A percentile compares a stretch with the other conserved stretches of the same genome.
Evolutionary conservation across 1,284 basidiomycete species (phyloP).

Genomic region (Moniliophthora roreri): DNA sequence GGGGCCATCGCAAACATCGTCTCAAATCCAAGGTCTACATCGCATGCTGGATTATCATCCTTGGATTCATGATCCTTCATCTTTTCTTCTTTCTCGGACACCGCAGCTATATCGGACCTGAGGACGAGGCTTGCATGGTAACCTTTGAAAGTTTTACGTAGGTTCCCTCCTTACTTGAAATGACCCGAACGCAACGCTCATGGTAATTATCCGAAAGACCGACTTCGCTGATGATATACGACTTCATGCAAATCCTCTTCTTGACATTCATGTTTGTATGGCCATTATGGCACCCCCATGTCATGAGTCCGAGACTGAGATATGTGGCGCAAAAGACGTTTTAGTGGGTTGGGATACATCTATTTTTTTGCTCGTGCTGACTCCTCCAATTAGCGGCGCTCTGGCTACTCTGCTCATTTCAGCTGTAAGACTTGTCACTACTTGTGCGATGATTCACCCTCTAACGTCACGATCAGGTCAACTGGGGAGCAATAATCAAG

Average conservation of each 20-base stretch:
- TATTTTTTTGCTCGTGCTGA: too few relatives aligned
- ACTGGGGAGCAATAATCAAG: neutral
- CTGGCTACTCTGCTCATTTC: neutral
- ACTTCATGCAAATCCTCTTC: neutral
- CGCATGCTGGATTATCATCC: too few relatives aligned
- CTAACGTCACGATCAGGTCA: neutral
- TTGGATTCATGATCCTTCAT: too few relatives aligned
- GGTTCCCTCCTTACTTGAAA: too few relatives aligned
- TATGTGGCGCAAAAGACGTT: neutral
- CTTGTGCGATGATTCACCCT: neutral
- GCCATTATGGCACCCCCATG: neutral
- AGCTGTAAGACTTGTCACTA: neutral
- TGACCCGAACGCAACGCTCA: neutral
- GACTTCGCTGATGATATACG: neutral
- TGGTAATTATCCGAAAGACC: neutral
- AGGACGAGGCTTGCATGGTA: too few relatives aligned
- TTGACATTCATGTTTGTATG: neutral
- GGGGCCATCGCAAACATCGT: too few relatives aligned
- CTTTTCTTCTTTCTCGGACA: too few relatives aligned
- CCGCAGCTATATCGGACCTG: too few relatives aligned
- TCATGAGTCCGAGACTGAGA: neutral
- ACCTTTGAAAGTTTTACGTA: too few relatives aligned
- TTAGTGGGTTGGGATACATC: neutral
- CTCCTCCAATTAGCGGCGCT: neutral
- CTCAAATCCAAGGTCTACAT: too few relatives aligned